These are phyloP conservation scores for Stipa capillata DNA, from an alignment of 176 grass and related monocot genomes.

Conservation along the genomic window DNA sequence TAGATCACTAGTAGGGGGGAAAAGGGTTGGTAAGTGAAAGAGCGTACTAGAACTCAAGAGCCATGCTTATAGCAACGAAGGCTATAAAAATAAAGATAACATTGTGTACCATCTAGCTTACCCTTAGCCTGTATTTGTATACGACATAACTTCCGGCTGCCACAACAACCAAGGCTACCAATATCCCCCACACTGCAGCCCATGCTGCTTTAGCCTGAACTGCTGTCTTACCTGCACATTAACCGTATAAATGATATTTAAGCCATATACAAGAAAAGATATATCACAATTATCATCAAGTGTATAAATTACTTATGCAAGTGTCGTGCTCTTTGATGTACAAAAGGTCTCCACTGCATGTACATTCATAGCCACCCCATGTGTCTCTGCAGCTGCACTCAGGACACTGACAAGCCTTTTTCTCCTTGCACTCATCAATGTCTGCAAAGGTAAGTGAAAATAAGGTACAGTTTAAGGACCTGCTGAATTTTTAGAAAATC, in stretches of 20 bases:
- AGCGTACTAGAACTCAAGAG: neutral
- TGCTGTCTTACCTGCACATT: constrained; percentile 52
- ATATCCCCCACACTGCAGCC: constrained; percentile 61
- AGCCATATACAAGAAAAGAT: neutral
- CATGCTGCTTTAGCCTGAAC: constrained; percentile 60
- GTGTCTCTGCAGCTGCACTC: constrained; percentile 62
- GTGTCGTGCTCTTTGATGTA: constrained; percentile 65
- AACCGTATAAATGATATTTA: constrained; percentile 10
- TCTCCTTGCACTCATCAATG: constrained; percentile 67
- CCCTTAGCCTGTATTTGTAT: constrained; percentile 81
- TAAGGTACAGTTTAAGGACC: neutral
- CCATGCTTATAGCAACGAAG: neutral
- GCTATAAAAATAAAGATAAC: neutral
- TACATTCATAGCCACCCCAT: constrained; percentile 64
- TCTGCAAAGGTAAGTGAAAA: constrained; percentile 32
- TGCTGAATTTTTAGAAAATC: neutral
- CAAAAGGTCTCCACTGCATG: constrained; percentile 46
- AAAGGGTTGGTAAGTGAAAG: neutral
- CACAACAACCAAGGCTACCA: constrained; percentile 34
- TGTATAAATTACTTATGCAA: constrained; percentile 49
- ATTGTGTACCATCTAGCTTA: constrained; percentile 23
- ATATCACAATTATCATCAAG: neutral
- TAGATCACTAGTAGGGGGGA: neutral
- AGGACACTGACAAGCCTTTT: constrained; percentile 53
- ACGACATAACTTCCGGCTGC: constrained; percentile 48